Evolutionary conservation across 2,329 filamentous ascomycete genomes (phyloP).

Genomic region (Rhinocladiella similis): DNA sequence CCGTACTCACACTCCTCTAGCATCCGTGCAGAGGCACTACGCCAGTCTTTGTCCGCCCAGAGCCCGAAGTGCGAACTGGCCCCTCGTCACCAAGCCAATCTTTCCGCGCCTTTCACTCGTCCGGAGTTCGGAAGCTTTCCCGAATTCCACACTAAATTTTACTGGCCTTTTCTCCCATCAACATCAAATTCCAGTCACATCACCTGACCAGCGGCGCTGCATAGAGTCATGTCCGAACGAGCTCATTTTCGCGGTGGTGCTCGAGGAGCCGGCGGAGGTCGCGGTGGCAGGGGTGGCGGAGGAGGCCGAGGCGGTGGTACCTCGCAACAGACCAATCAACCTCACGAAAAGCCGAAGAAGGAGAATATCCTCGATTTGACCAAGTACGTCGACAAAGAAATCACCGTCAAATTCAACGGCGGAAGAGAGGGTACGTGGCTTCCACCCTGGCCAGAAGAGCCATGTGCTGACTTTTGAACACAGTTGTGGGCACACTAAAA

Average conservation of each 20-base stretch:
- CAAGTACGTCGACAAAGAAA: conserved; percentile 97
- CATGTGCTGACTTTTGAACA: conserved; percentile 7
- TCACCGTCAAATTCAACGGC: conserved; percentile 95
- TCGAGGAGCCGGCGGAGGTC: conserved; percentile 41
- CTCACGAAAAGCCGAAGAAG: conserved; percentile 84
- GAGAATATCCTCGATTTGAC: conserved; percentile 94
- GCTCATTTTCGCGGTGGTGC: conserved; percentile 52
- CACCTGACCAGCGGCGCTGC: neutral
- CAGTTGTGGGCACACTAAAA: conserved; percentile 86
- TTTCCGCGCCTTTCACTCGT: neutral
- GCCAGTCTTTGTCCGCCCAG: no score
- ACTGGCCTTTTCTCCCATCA: neutral
- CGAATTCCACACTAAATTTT: neutral
- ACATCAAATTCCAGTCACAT: conserved; percentile 1
- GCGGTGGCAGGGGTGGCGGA: conserved; percentile 35
- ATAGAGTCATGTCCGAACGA: conserved; percentile 41
- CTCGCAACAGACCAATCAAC: conserved; percentile 48
- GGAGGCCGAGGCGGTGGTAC: conserved; percentile 47
- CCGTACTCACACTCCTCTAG: neutral
- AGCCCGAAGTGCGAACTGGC: no score
- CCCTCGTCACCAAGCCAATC: neutral
- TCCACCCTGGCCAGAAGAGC: neutral
- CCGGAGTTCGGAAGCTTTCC: neutral
- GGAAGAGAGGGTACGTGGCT: conserved; percentile 74
- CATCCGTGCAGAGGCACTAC: no score